These are phyloP conservation scores for Arxiozyma bovina DNA, from an alignment of 1,139 yeast species.

Conservation along the genomic window DNA sequence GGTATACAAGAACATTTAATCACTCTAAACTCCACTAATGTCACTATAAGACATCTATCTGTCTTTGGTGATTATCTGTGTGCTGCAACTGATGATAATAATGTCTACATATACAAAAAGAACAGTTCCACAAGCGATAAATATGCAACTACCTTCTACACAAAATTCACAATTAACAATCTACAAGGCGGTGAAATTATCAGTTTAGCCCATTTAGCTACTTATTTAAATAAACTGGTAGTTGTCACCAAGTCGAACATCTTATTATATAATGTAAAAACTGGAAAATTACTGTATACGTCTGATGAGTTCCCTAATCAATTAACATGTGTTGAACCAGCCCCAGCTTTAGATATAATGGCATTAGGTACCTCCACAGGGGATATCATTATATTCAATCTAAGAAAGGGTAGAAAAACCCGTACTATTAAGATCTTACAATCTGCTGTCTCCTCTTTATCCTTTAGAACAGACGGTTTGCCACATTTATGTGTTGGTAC, in stretches of 20 bases:
- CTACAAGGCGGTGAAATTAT: slow-evolving; percentile 59
- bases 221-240: slow-evolving; percentile 81
- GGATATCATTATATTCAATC: slow-evolving; percentile 53
- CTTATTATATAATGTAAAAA: slow-evolving; percentile 59
- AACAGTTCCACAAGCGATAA: slow-evolving; percentile 40
- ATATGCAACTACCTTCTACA: slow-evolving; percentile 56
- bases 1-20: slow-evolving; percentile 62
- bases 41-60: slow-evolving; percentile 41
- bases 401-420: slow-evolving; percentile 55
- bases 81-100: slow-evolving; percentile 45
- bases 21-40: slow-evolving; percentile 18
- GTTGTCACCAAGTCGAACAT: slow-evolving; percentile 61
- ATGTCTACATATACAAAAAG: slow-evolving; percentile 51
- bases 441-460: slow-evolving; percentile 54
- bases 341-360: slow-evolving; percentile 79
- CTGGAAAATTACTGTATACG: slow-evolving; percentile 63
- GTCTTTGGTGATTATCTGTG: slow-evolving; percentile 77
- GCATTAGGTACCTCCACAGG: slow-evolving; percentile 76
- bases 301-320: slow-evolving; percentile 44
- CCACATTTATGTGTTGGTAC: slow-evolving; percentile 78
- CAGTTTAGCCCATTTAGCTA: slow-evolving; percentile 73
- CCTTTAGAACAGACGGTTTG: slow-evolving; percentile 89
- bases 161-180: slow-evolving; percentile 48
- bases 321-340: slow-evolving; percentile 59
- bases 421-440: slow-evolving; percentile 54